These are phyloP conservation scores for Nelumbo lutea DNA, from an alignment of 164 flowering plant species.

Conservation along the genomic window DNA sequence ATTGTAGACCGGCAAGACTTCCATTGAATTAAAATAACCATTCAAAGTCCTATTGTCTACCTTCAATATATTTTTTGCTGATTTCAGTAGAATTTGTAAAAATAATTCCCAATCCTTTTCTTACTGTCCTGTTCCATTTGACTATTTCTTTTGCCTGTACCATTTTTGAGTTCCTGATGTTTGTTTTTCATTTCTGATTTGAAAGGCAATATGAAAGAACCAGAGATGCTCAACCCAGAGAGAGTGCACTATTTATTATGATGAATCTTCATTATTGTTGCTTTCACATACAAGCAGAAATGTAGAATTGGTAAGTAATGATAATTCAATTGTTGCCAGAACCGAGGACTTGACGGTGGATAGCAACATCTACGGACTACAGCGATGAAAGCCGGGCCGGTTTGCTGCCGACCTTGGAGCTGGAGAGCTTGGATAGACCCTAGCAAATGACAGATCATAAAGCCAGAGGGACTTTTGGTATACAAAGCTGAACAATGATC, in stretches of 20 bases:
- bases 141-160: neutral
- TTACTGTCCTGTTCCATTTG: neutral
- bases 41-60: too few relatives aligned
- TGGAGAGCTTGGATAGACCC: conserved; percentile 16
- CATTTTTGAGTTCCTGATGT: too few relatives aligned
- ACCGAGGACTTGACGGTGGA: conserved; percentile 20
- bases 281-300: conserved; percentile 18
- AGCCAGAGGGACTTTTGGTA: conserved; percentile 6
- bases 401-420: conserved; percentile 19
- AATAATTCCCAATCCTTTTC: too few relatives aligned
- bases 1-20: too few relatives aligned
- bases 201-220: too few relatives aligned
- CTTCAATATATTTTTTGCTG: too few relatives aligned
- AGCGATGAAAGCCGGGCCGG: conserved; percentile 17
- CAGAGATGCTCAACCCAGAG: neutral
- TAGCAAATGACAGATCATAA: conserved; percentile 8
- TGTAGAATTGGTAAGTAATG: conserved; percentile 22
- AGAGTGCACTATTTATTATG: too few relatives aligned
- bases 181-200: neutral
- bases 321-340: conserved; percentile 21
- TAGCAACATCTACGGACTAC: conserved; percentile 17
- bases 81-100: too few relatives aligned
- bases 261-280: too few relatives aligned
- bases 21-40: too few relatives aligned
- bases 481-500: conserved; percentile 1